Evolutionary conservation across 2,329 filamentous ascomycete genomes (phyloP).

Genomic region (Delphinella strobiligena): DNA sequence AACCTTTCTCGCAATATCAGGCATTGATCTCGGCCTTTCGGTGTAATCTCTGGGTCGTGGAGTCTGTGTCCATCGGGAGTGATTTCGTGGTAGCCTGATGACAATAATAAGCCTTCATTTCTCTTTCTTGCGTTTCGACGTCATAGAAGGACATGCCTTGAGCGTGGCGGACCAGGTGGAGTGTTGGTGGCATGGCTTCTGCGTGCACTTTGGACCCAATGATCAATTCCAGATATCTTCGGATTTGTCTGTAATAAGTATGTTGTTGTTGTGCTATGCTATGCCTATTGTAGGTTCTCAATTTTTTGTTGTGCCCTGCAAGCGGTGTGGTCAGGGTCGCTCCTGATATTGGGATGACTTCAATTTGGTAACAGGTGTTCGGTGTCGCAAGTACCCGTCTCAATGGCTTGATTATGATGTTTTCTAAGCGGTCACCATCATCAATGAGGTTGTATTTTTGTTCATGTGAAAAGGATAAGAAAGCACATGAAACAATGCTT

Average conservation of each 20-base stretch:
- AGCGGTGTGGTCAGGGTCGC: not conserved
- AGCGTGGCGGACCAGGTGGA: constrained; percentile 20
- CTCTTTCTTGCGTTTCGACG: too few relatives aligned
- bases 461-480: too few relatives aligned
- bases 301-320: too few relatives aligned
- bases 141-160: too few relatives aligned
- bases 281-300: too few relatives aligned
- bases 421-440: too few relatives aligned
- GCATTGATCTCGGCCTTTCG: constrained; percentile 16
- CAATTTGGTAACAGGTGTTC: not conserved
- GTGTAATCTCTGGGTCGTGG: constrained; percentile 17
- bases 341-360: not conserved
- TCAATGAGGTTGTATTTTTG: too few relatives aligned
- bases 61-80: constrained; percentile 16
- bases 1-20: constrained; percentile 14
- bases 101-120: too few relatives aligned
- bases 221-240: not conserved
- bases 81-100: constrained; percentile 19
- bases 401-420: too few relatives aligned
- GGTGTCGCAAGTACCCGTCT: too few relatives aligned
- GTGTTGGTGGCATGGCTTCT: constrained; percentile 13
- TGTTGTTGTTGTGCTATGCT: too few relatives aligned
- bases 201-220: not conserved
- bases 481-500: too few relatives aligned
- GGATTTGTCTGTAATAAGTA: not conserved